Evolutionary conservation across 352 stramenopile species (phyloP), one percentile per base, ranked within the genome.

Genomic region (Thalassiosira delicatula): DNA sequence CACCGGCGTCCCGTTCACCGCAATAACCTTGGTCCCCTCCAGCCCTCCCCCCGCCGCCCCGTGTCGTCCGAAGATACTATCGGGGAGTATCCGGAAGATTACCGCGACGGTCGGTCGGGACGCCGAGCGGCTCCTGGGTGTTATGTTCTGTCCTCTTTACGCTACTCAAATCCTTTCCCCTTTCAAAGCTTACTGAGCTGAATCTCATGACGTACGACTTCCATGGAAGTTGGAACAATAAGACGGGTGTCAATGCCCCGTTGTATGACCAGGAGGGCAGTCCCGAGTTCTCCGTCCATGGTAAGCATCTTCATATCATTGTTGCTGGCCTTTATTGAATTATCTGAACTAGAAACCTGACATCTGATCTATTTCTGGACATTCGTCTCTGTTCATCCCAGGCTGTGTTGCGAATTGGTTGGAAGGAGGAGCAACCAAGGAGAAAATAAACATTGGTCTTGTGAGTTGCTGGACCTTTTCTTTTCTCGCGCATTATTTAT

Each of bases 1-100:
- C 1, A 88, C 81, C 37, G 75, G 75, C 9, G 70, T 80, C 2
- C 81, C 81, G 68, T 88, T 88, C 49, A 88, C 81, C 19, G 81
- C 81, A 56, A 88, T 84, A 7, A 88, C 76, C 14, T 84, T 76
- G 23, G 62, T 67, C 7, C 81, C 81, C 27, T 88, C 71, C 29
- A 87, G 56, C 8, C 44, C 56, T 19, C 23, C 32, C 32, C 32
- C 56, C 19, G n/a, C 46, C 27, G 40, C 69, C 61, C 1, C 27
- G 62, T 84, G 74, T 17, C 33, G 21, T 5, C 65, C 51, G 59
- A 88, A 84, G n/a, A 87, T 87, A n/a, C 51, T 75, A 14, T 87
- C 80, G 0, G 80, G 74, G 14, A 84, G 29, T 7, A 87, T 73
- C 37, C 61, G 54, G 14, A 70, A 80, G 60, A 87, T 83, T 2